These are phyloP conservation scores for Psilocybe azurescens DNA, from an alignment of 768 basidiomycete genomes.

Conservation along the genomic window DNA sequence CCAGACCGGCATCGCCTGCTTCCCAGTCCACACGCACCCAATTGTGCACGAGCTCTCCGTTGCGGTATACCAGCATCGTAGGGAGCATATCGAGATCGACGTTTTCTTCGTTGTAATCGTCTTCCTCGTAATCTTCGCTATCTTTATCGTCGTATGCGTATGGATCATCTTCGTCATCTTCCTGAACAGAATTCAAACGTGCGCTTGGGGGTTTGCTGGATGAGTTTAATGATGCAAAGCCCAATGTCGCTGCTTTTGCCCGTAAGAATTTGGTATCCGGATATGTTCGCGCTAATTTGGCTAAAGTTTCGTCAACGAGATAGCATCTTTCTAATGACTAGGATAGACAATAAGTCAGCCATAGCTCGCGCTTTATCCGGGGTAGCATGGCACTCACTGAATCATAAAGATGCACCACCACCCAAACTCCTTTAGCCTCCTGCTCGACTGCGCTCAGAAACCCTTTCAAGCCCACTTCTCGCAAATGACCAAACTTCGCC, in stretches of 20 bases:
- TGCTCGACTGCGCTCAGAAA: conserved; percentile 78
- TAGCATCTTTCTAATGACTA: conserved; percentile 83
- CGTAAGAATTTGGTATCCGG: conserved; percentile 84
- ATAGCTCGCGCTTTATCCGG: background rate
- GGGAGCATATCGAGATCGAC: conserved; percentile 84
- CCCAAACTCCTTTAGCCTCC: conserved; percentile 74
- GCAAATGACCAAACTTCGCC: conserved; percentile 75
- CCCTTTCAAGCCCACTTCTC: conserved; percentile 78
- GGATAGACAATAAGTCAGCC: conserved; percentile 2
- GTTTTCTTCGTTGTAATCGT: conserved; percentile 57
- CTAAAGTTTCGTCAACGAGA: conserved; percentile 67
- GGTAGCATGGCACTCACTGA: conserved; percentile 52
- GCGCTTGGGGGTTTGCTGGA: conserved; percentile 22
- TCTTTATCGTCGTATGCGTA: conserved; percentile 42
- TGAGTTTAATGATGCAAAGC: conserved; percentile 56
- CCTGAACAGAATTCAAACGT: conserved; percentile 23
- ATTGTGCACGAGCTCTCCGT: conserved; percentile 83
- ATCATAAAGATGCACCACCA: conserved; percentile 87
- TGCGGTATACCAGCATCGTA: conserved; percentile 78
- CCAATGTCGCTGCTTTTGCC: conserved; percentile 75
- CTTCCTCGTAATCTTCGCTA: conserved; percentile 49
- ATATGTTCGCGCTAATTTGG: conserved; percentile 70
- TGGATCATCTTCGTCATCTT: conserved; percentile 53
- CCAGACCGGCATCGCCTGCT: conserved; percentile 67
- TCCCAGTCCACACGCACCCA: conserved; percentile 93